Evolutionary conservation across 1,139 yeast genomes (phyloP), one percentile per base, ranked within the genome.

Genomic region (Yarrowia galli): DNA sequence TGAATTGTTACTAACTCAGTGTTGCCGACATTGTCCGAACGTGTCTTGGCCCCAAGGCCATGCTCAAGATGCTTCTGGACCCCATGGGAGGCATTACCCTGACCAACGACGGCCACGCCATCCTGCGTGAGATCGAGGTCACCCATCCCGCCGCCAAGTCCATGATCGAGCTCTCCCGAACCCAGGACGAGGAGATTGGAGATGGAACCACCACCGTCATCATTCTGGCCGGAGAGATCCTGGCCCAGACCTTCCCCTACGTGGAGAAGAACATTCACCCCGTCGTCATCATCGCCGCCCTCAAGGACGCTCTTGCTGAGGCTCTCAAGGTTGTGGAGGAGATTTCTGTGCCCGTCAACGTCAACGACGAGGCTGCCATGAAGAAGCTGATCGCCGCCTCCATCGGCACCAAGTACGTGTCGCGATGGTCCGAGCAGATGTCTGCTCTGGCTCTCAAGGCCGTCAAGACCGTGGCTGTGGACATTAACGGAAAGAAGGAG

Each of bases 31-130:
- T 96, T 75, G 92, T 96, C 74, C 86, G 99, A 78, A 95, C 99
- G 38, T 96, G 99, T 84, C 84, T 95, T 70, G 99, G 99, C n/a
- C 99, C 99, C 67, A 93, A 93, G 79, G 99, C 99, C 60, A 95
- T 95, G 99, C 85, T 95, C 71, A 96, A 96, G 81, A 95, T 96
- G 99, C 83, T 96, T 69, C 83, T 96, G 72, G 99, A 96, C 78
- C 99, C 99, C 68, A 93, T 95, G 95, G 99, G 99, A 40, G 99
- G 99, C 46, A 91, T 96, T 72, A 98, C 95, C 22, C 84, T 96
- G 73, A 96, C 99, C 69, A 96, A 96, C 79, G 99, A 96, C 78
- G 99, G 99, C 9, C 98, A 93, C 78, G 98, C 98, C 92, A 96
- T 96, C 74, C 83, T 96, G 74, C 89, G 92, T 76, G 98, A 96